phyloP scores from a whole-genome alignment of 495 filamentous ascomycete species.

The Aspergillus nanangensis region DNA sequence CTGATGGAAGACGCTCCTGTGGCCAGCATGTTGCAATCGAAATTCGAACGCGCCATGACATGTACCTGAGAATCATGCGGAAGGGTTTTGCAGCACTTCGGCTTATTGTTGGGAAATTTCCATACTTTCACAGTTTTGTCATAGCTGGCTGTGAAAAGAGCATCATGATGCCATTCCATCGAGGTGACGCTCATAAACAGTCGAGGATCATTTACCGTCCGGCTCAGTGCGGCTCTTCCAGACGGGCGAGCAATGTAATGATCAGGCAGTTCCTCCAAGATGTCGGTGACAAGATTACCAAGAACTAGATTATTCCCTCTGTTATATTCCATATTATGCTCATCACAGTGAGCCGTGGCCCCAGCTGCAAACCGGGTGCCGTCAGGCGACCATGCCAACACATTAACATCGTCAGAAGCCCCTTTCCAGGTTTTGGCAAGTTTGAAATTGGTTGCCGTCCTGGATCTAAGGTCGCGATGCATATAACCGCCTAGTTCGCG shows the following conservation, averaged over 20 bases:
- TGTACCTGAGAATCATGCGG: slow-evolving; percentile 65
- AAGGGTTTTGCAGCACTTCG: slow-evolving; percentile 47
- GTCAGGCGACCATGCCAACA: slow-evolving; percentile 46
- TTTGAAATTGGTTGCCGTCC: slow-evolving; percentile 22
- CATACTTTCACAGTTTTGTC: slow-evolving; percentile 79
- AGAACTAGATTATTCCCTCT: slow-evolving; percentile 70
- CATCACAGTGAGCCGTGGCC: slow-evolving; percentile 68
- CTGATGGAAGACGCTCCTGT: slow-evolving; percentile 40
- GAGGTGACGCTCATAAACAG: slow-evolving; percentile 74
- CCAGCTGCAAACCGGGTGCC: slow-evolving; percentile 52
- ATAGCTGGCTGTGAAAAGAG: slow-evolving; percentile 74
- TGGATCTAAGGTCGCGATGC: slow-evolving; percentile 12
- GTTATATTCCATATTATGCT: slow-evolving; percentile 80
- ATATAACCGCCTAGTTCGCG: slow-evolving; percentile 22
- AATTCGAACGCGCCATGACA: slow-evolving; percentile 57
- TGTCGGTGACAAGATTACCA: slow-evolving; percentile 53
- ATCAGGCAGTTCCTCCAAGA: slow-evolving; percentile 61
- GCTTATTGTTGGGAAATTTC: slow-evolving; percentile 39
- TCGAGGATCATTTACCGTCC: slow-evolving; percentile 58
- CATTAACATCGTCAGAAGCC: slow-evolving; percentile 46
- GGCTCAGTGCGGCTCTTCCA: slow-evolving; percentile 43
- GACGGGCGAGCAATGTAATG: slow-evolving; percentile 60
- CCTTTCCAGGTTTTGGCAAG: slow-evolving; percentile 45
- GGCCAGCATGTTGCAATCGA: slow-evolving; percentile 40
- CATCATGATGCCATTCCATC: slow-evolving; percentile 64